These are phyloP conservation scores for Salisapilia sapeloensis DNA, from an alignment of 352 stramenopile genomes.

Conservation along the genomic window DNA sequence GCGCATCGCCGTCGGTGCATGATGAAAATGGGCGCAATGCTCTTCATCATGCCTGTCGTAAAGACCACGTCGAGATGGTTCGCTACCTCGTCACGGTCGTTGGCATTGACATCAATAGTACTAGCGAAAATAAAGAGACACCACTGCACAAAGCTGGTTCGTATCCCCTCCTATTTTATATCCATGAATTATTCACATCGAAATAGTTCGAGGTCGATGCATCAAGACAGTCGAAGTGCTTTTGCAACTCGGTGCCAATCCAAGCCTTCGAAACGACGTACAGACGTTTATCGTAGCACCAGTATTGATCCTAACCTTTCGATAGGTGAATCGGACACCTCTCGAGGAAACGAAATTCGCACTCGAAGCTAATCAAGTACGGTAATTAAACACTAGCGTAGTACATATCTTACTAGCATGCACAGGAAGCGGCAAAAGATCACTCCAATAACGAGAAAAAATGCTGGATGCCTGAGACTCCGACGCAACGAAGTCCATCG, in stretches of 20 bases:
- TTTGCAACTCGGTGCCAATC: constrained; percentile 39
- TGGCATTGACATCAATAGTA: constrained; percentile 36
- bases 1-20: constrained; percentile 12
- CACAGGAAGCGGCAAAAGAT: no score
- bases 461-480: no score
- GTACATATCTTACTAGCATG: no score
- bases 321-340: constrained; percentile 52
- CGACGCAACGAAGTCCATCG: no score
- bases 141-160: constrained; percentile 64
- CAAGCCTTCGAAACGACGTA: constrained; percentile 40
- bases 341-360: constrained; percentile 44
- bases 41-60: constrained; percentile 58
- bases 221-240: constrained; percentile 36
- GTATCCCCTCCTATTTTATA: not conserved
- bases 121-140: constrained; percentile 54
- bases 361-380: no score
- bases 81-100: constrained; percentile 22
- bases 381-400: no score
- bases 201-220: constrained; percentile 24
- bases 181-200: not conserved
- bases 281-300: not conserved
- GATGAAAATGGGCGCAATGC: constrained; percentile 50
- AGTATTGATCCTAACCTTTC: not conserved
- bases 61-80: constrained; percentile 48
- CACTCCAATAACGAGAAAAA: no score